Conservation (phyloP, 208 protist species). For the Acanthamoeba royreba region DNA sequence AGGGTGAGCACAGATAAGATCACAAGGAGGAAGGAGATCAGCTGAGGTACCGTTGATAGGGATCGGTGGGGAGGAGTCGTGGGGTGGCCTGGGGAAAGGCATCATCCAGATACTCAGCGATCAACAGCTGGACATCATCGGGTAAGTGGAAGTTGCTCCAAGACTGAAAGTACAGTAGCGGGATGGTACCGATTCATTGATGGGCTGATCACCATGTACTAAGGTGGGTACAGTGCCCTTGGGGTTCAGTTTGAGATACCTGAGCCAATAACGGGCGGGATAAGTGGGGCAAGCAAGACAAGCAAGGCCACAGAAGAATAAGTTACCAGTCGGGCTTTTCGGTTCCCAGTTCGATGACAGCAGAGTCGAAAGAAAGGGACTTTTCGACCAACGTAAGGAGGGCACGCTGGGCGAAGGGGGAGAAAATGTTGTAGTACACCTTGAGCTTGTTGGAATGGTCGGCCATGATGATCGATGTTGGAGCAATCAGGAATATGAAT, state of each 20-base stretch:
- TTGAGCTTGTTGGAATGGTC: too few relatives aligned
- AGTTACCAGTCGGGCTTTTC: neutral
- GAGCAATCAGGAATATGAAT: too few relatives aligned
- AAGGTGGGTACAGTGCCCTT: neutral
- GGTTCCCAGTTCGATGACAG: neutral
- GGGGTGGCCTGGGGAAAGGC: neutral
- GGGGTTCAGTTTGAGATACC: neutral
- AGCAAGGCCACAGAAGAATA: too few relatives aligned
- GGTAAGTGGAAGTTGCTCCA: neutral
- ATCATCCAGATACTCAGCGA: neutral
- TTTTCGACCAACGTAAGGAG: neutral
- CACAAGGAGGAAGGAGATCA: neutral
- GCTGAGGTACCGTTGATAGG: neutral
- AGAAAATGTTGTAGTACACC: too few relatives aligned
- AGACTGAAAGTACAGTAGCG: neutral
- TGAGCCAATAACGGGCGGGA: neutral
- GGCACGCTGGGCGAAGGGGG: neutral
- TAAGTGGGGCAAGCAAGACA: too few relatives aligned
- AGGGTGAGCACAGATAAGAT: neutral
- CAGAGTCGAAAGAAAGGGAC: neutral
- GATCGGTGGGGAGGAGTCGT: neutral
- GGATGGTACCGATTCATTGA: neutral
- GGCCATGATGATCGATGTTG: too few relatives aligned
- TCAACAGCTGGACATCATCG: neutral
- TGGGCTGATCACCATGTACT: neutral